Evolutionary conservation across 1,284 basidiomycete genomes (phyloP), one percentile per base, ranked within the genome.

Genomic region (Irpex sp.): DNA sequence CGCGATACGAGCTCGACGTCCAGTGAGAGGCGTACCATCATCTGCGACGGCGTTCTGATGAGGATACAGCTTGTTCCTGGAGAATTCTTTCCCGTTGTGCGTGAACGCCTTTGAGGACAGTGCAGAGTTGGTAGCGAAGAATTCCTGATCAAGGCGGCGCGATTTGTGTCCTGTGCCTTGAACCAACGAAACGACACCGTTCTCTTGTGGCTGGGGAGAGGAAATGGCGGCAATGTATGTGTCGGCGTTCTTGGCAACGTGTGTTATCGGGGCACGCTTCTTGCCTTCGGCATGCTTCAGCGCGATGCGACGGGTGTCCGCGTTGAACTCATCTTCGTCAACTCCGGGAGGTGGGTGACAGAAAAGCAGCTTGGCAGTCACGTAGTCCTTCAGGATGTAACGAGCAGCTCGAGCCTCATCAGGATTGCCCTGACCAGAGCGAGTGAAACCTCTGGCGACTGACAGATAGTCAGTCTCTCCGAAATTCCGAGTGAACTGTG

Each of bases 361-460:
- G 74, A 86, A 98, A 7, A 99, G 80, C 0, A 99, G 82, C 68
- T 93, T 94, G 42, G 93, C 97, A 68, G 93, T 96, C 65, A 99
- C 94, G 70, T 98, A 99, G 77, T 99, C 97, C 75, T 99, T 99
- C 61, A 99, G 82, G 59, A 99, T 83, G 71, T 92, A 92, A 62
- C 97, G 87, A 12, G 96, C 93, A 0, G 96, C 89, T 58, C 95
- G 88, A 21, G 96, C 94, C 73, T 98, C 96, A 72, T 99, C 97
- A 2, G 97, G 96, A 74, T 96, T 97, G 57, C 97, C 97, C 76
- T 96, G 94, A 1, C 96, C 95, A 9, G 96, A 87, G 55, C 96
- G 87, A 67, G 90, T 92, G 75, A 92, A 96, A 28, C 97, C 97
- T 68, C 96, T 82, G n/a, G 87, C 95, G 67, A 97, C 94, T 96